Evolutionary conservation across 768 basidiomycete species (phyloP), one percentile per base, ranked within the genome.

Genomic region (Tylopilus rubrobrunneus): DNA sequence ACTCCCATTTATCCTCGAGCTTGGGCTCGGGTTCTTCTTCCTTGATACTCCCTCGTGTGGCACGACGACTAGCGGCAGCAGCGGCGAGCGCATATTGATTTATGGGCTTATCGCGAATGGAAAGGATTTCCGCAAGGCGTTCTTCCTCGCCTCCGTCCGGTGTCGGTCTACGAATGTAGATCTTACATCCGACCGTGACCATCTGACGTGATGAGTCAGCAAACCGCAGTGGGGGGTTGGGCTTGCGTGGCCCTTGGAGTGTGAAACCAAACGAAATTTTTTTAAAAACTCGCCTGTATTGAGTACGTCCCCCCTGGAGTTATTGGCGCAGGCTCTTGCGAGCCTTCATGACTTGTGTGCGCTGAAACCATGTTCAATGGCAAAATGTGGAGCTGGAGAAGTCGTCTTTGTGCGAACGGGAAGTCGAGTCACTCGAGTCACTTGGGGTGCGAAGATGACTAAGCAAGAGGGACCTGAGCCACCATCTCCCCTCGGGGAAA

Each of bases 51-150:
- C 71, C 63, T 39, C 75, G 74, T 14, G 73, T 66, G 60, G 71
- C 73, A 46, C 79, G 77, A 36, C 76, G 74, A 1, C 45, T 17
- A 4, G 37, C 37, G 5, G 37, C 56, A 2, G 51, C 48, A 21
- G 61, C 55, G 17, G 57, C 56, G 39, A 31, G 19, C 19, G 76
- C 76, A 69, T 85, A 89, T 1, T 78, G 66, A 59, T 83, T 85
- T 51, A 77, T 74, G 37, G 87, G 86, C 71, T 88, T 89, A 67
- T 95, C 92, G 45, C 97, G 88, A 51, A 96, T 93, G 52, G 93
- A 96, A 28, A 99, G 79, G 61, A 99, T 87, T 75, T 99, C 97
- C 14, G 95, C 97, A 49, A 94, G 83, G 45, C 96, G 88, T 66
- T 97, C 92, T 73, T 98, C 95, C 44, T 76, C 73, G 61, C 84